These are phyloP conservation scores for Penicillium roqueforti DNA, from an alignment of 495 filamentous ascomycete species.

Conservation along the genomic window DNA sequence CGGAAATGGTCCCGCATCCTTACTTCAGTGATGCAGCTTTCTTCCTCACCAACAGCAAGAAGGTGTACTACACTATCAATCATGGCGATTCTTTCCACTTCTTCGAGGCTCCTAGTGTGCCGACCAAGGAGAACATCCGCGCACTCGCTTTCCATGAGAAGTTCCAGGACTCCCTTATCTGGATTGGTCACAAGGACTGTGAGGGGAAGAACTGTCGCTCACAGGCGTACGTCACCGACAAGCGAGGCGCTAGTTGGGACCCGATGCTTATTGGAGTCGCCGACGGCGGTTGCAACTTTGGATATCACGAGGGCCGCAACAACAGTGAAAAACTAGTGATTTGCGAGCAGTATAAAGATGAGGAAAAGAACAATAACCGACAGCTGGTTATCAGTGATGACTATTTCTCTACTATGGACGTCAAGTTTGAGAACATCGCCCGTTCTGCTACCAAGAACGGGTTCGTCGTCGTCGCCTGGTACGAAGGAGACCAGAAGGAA, in stretches of 20 bases:
- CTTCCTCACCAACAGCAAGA: conserved; percentile 66
- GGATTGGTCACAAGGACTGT: conserved; percentile 69
- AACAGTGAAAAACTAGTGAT: conserved; percentile 67
- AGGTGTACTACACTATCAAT: conserved; percentile 74
- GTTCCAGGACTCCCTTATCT: conserved; percentile 81
- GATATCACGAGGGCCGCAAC: conserved; percentile 56
- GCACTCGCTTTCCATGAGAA: conserved; percentile 75
- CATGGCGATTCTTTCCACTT: conserved; percentile 61
- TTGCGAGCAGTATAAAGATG: conserved; percentile 69
- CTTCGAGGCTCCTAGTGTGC: conserved; percentile 56
- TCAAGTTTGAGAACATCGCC: conserved; percentile 63
- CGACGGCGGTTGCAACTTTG: conserved; percentile 71
- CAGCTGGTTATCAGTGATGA: conserved; percentile 70
- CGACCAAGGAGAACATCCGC: conserved; percentile 37
- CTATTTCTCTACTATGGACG: conserved; percentile 60
- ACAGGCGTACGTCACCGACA: conserved; percentile 64
- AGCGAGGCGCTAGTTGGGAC: conserved; percentile 75
- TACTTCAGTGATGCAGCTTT: conserved; percentile 80
- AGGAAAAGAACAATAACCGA: conserved; percentile 54
- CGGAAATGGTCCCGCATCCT: conserved; percentile 64
- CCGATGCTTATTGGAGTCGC: conserved; percentile 58
- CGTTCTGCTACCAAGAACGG: conserved; percentile 91
- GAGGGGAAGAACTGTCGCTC: conserved; percentile 54
- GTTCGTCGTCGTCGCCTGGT: conserved; percentile 85
- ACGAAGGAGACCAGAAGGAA: conserved; percentile 56